Percentiles rank a stretch among this genome's conserved stretches.
Conservation (phyloP, 306 rosid species). For the Vigna trinervia region DNA sequence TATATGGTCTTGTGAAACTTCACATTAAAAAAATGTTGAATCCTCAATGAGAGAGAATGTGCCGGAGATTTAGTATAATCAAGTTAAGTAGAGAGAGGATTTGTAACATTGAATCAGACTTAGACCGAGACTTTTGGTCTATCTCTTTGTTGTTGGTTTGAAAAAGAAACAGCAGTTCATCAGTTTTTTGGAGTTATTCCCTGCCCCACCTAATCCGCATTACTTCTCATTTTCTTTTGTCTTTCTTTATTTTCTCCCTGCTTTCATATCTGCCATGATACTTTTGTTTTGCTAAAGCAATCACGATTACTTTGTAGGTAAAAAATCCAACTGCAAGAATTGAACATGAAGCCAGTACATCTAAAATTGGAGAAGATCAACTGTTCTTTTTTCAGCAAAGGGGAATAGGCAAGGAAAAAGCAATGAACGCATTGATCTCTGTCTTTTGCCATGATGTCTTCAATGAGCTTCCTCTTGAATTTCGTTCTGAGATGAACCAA, state of each 20-base stretch:
- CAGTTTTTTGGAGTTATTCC: neutral
- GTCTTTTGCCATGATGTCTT: constrained; percentile 12
- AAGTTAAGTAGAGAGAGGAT: no score
- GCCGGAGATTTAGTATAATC: no score
- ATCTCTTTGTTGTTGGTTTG: no score
- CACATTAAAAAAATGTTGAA: no score
- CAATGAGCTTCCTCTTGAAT: constrained; percentile 5
- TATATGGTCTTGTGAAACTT: no score
- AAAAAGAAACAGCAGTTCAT: neutral
- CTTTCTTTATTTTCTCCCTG: neutral
- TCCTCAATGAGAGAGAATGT: no score
- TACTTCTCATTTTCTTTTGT: neutral
- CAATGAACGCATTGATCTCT: neutral
- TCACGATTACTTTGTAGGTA: neutral
- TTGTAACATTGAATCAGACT: no score
- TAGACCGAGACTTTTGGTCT: no score
- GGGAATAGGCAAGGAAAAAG: neutral
- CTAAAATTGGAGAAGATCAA: constrained; percentile 2
- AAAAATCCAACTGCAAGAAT: neutral
- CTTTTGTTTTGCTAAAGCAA: neutral
- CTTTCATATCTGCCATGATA: neutral
- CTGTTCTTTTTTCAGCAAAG: constrained; percentile 8
- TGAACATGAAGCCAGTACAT: constrained; percentile 6
- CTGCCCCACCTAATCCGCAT: neutral
- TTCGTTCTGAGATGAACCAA: neutral